Percentiles rank a stretch among this genome's conserved stretches.
These are phyloP conservation scores for Chalciporus piperatus DNA, from an alignment of 768 basidiomycete species.

Conservation along the genomic window DNA sequence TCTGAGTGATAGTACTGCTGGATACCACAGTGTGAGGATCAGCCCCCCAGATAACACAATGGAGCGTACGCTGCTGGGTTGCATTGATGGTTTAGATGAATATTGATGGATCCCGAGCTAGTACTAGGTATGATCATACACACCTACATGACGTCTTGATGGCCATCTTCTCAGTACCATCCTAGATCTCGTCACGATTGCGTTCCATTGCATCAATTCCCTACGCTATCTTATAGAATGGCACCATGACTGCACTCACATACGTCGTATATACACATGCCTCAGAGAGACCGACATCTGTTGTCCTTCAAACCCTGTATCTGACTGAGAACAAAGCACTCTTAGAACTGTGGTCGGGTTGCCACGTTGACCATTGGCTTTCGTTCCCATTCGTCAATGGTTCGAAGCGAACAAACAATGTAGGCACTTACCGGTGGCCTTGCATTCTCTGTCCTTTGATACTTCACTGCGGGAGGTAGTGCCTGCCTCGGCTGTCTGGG, in stretches of 20 bases:
- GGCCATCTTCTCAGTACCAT: no score
- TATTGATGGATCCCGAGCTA: no score
- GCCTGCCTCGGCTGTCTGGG: slow-evolving; percentile 1
- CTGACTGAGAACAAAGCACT: slow-evolving; percentile 1
- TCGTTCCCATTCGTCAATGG: neutral
- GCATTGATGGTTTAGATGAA: no score
- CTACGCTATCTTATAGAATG: slow-evolving; percentile 14
- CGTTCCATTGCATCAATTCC: slow-evolving; percentile 1
- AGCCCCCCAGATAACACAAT: no score
- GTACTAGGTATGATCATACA: no score
- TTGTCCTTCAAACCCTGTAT: neutral
- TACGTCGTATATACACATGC: slow-evolving; percentile 13
- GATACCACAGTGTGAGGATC: no score
- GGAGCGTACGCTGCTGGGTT: no score
- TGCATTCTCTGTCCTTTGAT: neutral
- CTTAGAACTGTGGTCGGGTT: slow-evolving; percentile 18
- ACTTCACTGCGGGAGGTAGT: neutral
- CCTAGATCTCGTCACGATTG: slow-evolving; percentile 1
- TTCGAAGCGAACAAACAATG: neutral
- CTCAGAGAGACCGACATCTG: neutral
- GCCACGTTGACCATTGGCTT: slow-evolving; percentile 23
- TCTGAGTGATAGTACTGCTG: no score
- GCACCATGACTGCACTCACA: slow-evolving; percentile 8
- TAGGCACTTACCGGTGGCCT: slow-evolving; percentile 20
- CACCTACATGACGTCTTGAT: no score